Percentiles rank a stretch among this genome's conserved stretches.
Evolutionary conservation across 192 early-diverging fungal species (phyloP).

Genomic region (Helicostylum pulchrum): DNA sequence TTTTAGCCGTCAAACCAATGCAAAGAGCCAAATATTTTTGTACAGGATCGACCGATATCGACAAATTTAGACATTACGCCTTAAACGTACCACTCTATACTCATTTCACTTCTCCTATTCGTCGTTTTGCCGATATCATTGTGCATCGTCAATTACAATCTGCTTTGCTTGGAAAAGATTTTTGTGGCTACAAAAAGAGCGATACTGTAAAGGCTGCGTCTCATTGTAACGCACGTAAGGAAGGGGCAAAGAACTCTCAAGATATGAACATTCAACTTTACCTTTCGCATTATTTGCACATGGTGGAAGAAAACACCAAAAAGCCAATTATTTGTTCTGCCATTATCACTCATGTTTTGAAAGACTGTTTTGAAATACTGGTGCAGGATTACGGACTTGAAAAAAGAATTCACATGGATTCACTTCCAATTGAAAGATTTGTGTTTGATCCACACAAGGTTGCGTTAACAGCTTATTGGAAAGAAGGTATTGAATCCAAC

Average conservation of each 20-base stretch:
- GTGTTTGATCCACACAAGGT: slow-evolving; percentile 8
- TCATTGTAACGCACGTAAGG: slow-evolving; percentile 75
- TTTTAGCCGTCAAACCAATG: slow-evolving; percentile 89
- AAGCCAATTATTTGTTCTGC: slow-evolving; percentile 53
- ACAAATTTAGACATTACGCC: slow-evolving; percentile 88
- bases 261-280: slow-evolving; percentile 65
- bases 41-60: slow-evolving; percentile 74
- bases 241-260: slow-evolving; percentile 70
- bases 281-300: slow-evolving; percentile 57
- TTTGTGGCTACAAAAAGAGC: slow-evolving; percentile 24
- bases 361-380: slow-evolving; percentile 69
- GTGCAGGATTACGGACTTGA: slow-evolving; percentile 73
- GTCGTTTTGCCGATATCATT: slow-evolving; percentile 95
- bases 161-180: slow-evolving; percentile 39
- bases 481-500: slow-evolving; percentile 1
- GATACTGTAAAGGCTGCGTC: slow-evolving; percentile 49
- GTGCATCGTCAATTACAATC: slow-evolving; percentile 91
- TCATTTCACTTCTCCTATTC: slow-evolving; percentile 98
- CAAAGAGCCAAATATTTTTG: slow-evolving; percentile 98
- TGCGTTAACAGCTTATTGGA: slow-evolving; percentile 17
- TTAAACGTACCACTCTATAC: slow-evolving; percentile 93
- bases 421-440: slow-evolving; percentile 17
- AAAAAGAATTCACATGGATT: slow-evolving; percentile 41
- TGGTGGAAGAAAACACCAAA: slow-evolving; percentile 37
- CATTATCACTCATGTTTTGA: slow-evolving; percentile 57